Base-by-base conservation (phyloP, 1,284 basidiomycete species). In the Laetiporus sulphureus region DNA sequence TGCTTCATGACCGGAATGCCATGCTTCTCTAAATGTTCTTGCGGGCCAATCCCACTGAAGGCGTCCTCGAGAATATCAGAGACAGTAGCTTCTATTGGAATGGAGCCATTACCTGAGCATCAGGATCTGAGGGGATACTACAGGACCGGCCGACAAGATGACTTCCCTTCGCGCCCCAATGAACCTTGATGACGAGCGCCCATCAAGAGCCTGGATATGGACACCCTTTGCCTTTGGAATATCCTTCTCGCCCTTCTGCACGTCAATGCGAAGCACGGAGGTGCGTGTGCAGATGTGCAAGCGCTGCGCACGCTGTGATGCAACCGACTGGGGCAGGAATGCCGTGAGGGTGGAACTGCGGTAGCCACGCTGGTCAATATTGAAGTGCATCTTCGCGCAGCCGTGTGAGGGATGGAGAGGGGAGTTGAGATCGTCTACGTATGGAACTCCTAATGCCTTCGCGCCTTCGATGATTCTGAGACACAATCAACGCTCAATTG, bases 101-200 rank as follows among this genome's bases (percentile, higher is more conserved):
- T 24, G 10, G n/a, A 24, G 15, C 5, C 19, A 25, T 7, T 16
- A 63, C 60, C 64, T 67, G 15, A 64, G 40, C 56, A 63, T 53
- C 2, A 66, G 48, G 12, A 65, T 24, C 33, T 60, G 57, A 0
- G 64, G 64, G 15, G 57, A 57, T 0, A 56, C 57, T 5, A 67
- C 40, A 1, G 63, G 53, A 10, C 65, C 65, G 12, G 54, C 51
- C 32, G 47, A 59, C 13, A 67, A 20, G 5, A 66, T 47, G 1
- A 65, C 51, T 40, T 64, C 60, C 36, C 48, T 46, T 13, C 45
- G 46, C 2, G 57, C 65, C 8, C 39, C 36, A 3, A 58, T 52
- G 19, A 41, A 42, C 13, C 41, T 42, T 6, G 32, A 32, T 13
- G 40, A 35, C 19, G 42, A 38, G 20, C 20, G 36, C 5, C 22